phyloP scores from a whole-genome alignment of 805 yeast species.

The Wickerhamomyces chambardii region DNA sequence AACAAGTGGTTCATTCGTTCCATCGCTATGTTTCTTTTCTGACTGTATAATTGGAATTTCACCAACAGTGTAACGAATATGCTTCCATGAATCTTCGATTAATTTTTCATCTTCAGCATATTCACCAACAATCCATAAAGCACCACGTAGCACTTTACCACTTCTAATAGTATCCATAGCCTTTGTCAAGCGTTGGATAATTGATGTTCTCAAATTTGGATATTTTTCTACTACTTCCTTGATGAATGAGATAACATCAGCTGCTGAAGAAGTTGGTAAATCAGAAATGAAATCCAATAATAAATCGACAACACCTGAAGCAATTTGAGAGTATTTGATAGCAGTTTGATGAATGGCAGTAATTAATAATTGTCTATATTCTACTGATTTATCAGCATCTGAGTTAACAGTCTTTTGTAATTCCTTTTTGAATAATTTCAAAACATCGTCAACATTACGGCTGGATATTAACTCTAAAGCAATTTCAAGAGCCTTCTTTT shows the following conservation, averaged over 20 bases:
- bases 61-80: conserved; percentile 74
- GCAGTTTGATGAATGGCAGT: conserved; percentile 88
- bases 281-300: conserved; percentile 82
- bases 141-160: conserved; percentile 89
- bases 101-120: conserved; percentile 64
- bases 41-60: conserved; percentile 83
- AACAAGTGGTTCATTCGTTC: conserved; percentile 27
- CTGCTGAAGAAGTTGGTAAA: conserved; percentile 75
- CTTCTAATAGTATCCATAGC: conserved; percentile 64
- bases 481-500: conserved; percentile 78
- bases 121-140: conserved; percentile 95
- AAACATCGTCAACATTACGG: conserved; percentile 91
- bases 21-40: conserved; percentile 43
- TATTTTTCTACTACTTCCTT: conserved; percentile 91
- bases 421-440: conserved; percentile 87
- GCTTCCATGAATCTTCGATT: conserved; percentile 81
- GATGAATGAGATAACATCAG: conserved; percentile 83
- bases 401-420: conserved; percentile 61
- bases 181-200: conserved; percentile 51
- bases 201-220: conserved; percentile 65
- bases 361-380: conserved; percentile 83
- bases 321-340: conserved; percentile 80
- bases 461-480: conserved; percentile 73
- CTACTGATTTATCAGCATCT: conserved; percentile 70
- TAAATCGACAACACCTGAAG: conserved; percentile 82